These are phyloP conservation scores for Corchorus olitorius DNA, from an alignment of 345 rosid genomes.

Conservation along the genomic window DNA sequence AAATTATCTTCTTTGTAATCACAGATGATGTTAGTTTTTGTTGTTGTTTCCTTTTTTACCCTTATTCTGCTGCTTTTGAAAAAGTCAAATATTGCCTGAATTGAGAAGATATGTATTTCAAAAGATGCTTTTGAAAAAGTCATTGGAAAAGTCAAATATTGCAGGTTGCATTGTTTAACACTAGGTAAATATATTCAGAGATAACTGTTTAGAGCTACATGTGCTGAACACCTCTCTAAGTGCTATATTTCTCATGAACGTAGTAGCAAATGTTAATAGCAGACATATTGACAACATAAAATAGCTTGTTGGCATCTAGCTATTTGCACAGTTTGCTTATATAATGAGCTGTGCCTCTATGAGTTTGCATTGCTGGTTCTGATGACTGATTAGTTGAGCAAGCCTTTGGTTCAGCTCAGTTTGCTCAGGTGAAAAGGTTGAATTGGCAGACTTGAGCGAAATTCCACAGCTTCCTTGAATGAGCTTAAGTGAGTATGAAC, in stretches of 20 bases:
- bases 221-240: background rate
- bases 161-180: background rate
- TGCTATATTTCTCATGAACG: background rate
- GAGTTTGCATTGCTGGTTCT: constrained; percentile 5
- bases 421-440: constrained; percentile 6
- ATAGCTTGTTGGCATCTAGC: background rate
- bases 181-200: background rate
- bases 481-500: background rate
- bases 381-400: constrained; percentile 7
- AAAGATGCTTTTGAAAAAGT: background rate
- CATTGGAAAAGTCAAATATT: too few species aligned
- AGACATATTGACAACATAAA: background rate
- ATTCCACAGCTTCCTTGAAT: background rate
- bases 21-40: background rate
- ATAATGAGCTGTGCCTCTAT: background rate
- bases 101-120: too few species aligned
- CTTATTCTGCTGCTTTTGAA: background rate
- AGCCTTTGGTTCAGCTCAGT: constrained; percentile 1
- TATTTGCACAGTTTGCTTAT: background rate
- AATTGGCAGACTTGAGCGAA: constrained; percentile 7
- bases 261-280: background rate
- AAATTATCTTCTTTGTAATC: background rate
- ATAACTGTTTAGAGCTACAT: background rate
- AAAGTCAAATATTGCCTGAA: background rate
- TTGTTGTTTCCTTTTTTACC: background rate